These are phyloP conservation scores for Ziziphus jujuba DNA, from an alignment of 306 rosid species.

Conservation along the genomic window DNA sequence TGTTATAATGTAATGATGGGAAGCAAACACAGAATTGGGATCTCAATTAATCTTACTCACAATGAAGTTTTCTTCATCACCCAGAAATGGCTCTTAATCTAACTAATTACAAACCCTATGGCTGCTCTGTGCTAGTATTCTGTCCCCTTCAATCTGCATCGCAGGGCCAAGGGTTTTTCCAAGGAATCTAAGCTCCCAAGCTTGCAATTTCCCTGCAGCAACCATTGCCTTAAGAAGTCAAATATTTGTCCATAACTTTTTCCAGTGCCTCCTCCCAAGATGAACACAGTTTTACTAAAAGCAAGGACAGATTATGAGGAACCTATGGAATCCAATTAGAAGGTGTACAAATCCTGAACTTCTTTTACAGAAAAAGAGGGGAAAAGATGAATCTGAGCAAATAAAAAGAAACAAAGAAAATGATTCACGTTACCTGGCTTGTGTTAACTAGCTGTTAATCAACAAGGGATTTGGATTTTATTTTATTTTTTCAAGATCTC, in stretches of 20 bases:
- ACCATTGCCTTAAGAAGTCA: constrained; percentile 6
- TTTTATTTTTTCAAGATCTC: too few species aligned
- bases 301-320: too few species aligned
- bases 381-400: too few species aligned
- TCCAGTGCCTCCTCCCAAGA: neutral
- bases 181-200: constrained; percentile 23
- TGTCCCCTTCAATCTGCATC: constrained; percentile 5
- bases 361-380: too few species aligned
- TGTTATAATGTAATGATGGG: constrained; percentile 34
- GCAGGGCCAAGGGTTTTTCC: constrained; percentile 19
- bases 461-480: too few species aligned
- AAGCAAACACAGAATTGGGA: constrained; percentile 21
- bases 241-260: neutral
- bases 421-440: too few species aligned
- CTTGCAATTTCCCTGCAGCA: constrained; percentile 31
- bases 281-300: too few species aligned
- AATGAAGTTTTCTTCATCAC: constrained; percentile 16
- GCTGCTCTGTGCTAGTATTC: constrained; percentile 14
- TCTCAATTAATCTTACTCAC: constrained; percentile 24
- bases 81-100: constrained; percentile 23
- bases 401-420: too few species aligned
- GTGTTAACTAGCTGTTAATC: too few species aligned
- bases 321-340: too few species aligned
- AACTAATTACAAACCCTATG: constrained; percentile 23
- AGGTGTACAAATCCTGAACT: too few species aligned